Percentiles rank a stretch among this genome's conserved stretches.
Conservation (phyloP, 306 rosid genomes). For the Sophora flavescens region DNA sequence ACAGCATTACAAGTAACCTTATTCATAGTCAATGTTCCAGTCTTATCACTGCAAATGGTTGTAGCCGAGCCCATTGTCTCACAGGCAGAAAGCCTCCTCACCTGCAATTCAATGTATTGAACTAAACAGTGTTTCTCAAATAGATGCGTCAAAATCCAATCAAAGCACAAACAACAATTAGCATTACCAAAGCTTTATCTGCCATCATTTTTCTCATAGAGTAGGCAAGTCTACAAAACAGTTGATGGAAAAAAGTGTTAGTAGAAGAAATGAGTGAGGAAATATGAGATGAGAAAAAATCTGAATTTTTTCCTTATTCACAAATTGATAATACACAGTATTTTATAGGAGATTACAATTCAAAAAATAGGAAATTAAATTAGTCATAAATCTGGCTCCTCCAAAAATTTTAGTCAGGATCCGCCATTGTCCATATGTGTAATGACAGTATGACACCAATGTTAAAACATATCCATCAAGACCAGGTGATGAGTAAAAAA, state of each 20-base stretch:
- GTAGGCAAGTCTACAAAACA: constrained; percentile 79
- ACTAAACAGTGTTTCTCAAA: constrained; percentile 20
- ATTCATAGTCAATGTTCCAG: constrained; percentile 90
- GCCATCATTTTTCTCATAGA: constrained; percentile 99
- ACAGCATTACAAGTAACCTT: constrained; percentile 56
- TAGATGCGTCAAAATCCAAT: constrained; percentile 32
- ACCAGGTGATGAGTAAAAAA: background rate
- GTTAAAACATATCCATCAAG: background rate
- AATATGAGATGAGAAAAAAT: no score
- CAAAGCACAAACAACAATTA: constrained; percentile 20
- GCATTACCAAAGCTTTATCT: constrained; percentile 94
- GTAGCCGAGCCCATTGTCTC: constrained; percentile 99
- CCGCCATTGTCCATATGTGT: background rate
- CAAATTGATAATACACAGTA: no score
- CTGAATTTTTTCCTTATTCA: no score
- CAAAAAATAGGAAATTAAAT: no score
- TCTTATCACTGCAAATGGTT: constrained; percentile 93
- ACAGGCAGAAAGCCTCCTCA: constrained; percentile 96
- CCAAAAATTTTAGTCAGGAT: no score
- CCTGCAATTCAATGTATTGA: constrained; percentile 57
- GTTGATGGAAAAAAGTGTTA: constrained; percentile 26
- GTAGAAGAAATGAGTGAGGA: background rate
- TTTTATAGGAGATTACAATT: no score
- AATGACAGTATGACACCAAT: background rate
- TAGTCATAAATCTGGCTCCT: no score